Evolutionary conservation across 331 rosid genomes (phyloP).

Genomic region (Malus hybrid): DNA sequence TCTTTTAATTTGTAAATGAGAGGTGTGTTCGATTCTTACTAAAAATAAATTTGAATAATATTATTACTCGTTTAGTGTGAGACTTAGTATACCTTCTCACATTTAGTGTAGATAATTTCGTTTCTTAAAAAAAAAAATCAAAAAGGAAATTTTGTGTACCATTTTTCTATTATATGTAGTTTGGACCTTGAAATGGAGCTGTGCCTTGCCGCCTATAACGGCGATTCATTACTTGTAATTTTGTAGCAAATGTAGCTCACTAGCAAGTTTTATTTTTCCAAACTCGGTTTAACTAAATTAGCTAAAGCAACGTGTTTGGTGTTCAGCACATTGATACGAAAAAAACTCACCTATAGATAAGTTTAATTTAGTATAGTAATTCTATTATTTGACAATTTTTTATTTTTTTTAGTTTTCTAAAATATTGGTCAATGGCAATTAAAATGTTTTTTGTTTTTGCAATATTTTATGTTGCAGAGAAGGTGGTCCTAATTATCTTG

Average conservation of each 20-base stretch:
- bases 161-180: not conserved
- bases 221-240: not conserved
- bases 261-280: too few species aligned
- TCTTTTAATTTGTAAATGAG: rapidly evolving
- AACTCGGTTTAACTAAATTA: not conserved
- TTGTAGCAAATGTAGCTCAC: not conserved
- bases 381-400: too few species aligned
- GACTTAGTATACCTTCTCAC: not conserved
- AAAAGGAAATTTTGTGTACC: not conserved
- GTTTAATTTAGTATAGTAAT: too few species aligned
- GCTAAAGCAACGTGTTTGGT: too few species aligned
- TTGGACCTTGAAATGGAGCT: slow-evolving; percentile 16
- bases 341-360: too few species aligned
- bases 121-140: too few species aligned
- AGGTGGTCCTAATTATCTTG: not conserved
- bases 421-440: not conserved
- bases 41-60: rapidly evolving
- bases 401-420: not conserved
- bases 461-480: not conserved
- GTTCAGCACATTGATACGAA: too few species aligned
- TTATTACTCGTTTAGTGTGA: rapidly evolving
- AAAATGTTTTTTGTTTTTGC: not conserved
- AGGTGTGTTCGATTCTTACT: too few species aligned
- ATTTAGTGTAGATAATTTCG: not conserved
- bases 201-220: slow-evolving; percentile 19